Evolutionary conservation across 352 stramenopile genomes (phyloP).

Genomic region (Nothophytophthora sp.): DNA sequence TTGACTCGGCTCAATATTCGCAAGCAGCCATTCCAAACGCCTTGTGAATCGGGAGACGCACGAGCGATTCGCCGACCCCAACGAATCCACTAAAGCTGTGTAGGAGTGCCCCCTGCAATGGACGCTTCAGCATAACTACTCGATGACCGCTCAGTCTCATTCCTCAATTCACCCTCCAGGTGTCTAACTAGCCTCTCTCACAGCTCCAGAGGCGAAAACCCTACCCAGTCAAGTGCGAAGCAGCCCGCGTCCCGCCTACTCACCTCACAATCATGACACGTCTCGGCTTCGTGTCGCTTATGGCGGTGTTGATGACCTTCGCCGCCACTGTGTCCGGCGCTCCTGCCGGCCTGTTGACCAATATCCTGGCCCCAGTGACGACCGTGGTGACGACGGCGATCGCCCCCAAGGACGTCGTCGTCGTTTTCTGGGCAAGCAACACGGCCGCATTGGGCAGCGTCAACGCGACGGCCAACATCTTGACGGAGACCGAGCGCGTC

Average conservation of each 20-base stretch:
- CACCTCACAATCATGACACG: constrained; percentile 15
- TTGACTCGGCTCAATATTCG: too few species aligned
- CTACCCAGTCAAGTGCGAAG: constrained; percentile 1
- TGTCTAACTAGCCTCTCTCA: constrained; percentile 21
- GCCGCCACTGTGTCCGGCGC: constrained; percentile 9
- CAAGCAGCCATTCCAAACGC: too few species aligned
- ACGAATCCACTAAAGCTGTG: too few species aligned
- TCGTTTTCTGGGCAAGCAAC: constrained; percentile 7
- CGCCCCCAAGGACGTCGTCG: constrained; percentile 5
- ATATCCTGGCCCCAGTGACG: constrained; percentile 2
- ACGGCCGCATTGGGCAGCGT: background rate
- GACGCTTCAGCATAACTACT: background rate
- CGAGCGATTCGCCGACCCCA: background rate
- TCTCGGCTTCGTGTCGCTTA: constrained; percentile 7
- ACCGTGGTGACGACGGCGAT: background rate
- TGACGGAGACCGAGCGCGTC: constrained; percentile 14
- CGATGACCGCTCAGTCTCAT: constrained; percentile 17
- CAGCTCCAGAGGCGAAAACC: too few species aligned
- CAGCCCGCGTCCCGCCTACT: too few species aligned
- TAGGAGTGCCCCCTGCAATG: background rate
- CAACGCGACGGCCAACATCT: constrained; percentile 4
- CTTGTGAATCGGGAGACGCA: too few species aligned
- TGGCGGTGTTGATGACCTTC: constrained; percentile 5
- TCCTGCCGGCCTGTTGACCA: constrained; percentile 4
- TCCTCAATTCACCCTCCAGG: constrained; percentile 35